Evolutionary conservation across 1,284 basidiomycete genomes (phyloP).

Genomic region (Cystobasidiaceae sp.): DNA sequence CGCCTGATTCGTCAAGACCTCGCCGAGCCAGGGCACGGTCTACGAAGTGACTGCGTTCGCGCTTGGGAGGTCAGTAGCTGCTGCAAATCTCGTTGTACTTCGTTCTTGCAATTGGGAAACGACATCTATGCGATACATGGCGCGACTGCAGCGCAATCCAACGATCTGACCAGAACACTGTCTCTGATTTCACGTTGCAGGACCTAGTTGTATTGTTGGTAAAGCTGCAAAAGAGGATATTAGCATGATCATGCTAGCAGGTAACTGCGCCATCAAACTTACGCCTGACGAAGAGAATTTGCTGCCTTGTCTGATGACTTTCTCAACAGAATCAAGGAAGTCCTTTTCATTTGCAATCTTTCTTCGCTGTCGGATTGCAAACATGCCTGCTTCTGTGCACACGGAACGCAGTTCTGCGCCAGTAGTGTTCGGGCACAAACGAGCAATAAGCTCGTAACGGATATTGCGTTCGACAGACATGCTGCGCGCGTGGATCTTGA

Average conservation of each 20-base stretch:
- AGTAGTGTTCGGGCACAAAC: conserved; percentile 95
- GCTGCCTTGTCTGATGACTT: conserved; percentile 94
- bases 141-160: conserved; percentile 3
- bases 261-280: not conserved
- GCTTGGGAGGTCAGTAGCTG: not conserved
- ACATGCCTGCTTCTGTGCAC: conserved; percentile 99
- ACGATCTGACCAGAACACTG: not conserved
- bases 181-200: not conserved
- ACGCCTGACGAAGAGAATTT: conserved; percentile 80
- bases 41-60: not conserved
- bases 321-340: conserved; percentile 96
- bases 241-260: not conserved
- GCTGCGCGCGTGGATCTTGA: conserved; percentile 93
- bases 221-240: conserved; percentile 40
- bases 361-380: conserved; percentile 91
- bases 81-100: not conserved
- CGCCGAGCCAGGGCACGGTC: conserved; percentile 2
- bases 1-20: not conserved
- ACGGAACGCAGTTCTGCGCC: conserved; percentile 95
- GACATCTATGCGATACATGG: conserved; percentile 15
- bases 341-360: conserved; percentile 97
- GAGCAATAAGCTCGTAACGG: conserved; percentile 93
- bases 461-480: conserved; percentile 98
- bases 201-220: conserved; percentile 48
- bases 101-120: conserved; percentile 2